phyloP scores from a whole-genome alignment of 2,329 filamentous ascomycete species.

The Pochonia chlamydosporia region DNA sequence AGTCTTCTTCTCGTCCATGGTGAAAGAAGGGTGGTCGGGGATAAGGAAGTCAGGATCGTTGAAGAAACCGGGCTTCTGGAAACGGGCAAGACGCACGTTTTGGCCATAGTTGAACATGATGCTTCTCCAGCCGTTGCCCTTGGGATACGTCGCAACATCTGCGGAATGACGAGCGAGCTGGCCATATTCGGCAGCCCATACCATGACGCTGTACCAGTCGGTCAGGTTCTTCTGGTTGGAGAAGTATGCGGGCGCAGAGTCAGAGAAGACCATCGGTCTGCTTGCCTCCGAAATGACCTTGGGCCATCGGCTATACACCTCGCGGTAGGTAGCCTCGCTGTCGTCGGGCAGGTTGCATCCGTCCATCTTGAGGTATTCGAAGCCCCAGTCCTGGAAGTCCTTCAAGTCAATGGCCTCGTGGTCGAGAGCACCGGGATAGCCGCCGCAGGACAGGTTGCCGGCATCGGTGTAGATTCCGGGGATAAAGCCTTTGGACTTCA shows the following conservation, averaged over 20 bases:
- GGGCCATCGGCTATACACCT: constrained; percentile 37
- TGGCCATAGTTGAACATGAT: constrained; percentile 42
- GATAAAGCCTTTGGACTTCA: constrained; percentile 32
- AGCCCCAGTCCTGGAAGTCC: constrained; percentile 31
- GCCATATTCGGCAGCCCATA: constrained; percentile 32
- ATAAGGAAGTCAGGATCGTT: constrained; percentile 34
- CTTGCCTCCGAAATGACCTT: constrained; percentile 27
- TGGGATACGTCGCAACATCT: constrained; percentile 34
- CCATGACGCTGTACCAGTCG: constrained; percentile 40
- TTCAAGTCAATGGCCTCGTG: constrained; percentile 35
- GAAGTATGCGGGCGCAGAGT: constrained; percentile 41
- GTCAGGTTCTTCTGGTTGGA: constrained; percentile 26
- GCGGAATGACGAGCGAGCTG: constrained; percentile 39
- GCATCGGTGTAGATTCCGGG: constrained; percentile 42
- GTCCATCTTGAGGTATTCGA: constrained; percentile 34
- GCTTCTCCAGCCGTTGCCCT: constrained; percentile 38
- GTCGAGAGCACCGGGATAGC: constrained; percentile 33
- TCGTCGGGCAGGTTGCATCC: constrained; percentile 30
- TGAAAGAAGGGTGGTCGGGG: constrained; percentile 27
- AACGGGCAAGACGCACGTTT: constrained; percentile 34
- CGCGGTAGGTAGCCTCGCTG: constrained; percentile 14
- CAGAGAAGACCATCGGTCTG: constrained; percentile 35
- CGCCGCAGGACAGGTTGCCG: constrained; percentile 36
- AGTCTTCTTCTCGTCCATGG: constrained; percentile 26
- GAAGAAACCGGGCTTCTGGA: constrained; percentile 29